phyloP scores from a whole-genome alignment of 2,329 filamentous ascomycete genomes.

The Emmonsia crescens region DNA sequence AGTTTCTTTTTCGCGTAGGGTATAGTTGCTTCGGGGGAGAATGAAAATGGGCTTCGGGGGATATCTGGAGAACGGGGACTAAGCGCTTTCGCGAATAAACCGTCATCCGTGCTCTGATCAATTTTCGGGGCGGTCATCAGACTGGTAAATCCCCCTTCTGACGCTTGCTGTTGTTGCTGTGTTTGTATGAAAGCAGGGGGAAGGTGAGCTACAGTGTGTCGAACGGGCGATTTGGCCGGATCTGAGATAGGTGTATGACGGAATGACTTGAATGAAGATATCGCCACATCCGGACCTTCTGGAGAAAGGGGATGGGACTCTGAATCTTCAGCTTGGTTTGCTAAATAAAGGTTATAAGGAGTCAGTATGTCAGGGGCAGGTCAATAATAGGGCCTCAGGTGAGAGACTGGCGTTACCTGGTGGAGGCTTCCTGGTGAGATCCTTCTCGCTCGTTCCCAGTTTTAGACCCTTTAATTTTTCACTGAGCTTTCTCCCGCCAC shows the following conservation, averaged over 20 bases:
- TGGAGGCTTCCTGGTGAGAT: slow-evolving; percentile 43
- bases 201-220: slow-evolving; percentile 21
- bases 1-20: slow-evolving; percentile 14
- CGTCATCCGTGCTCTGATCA: slow-evolving; percentile 47
- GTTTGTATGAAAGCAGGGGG: slow-evolving; percentile 30
- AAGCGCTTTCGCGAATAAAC: slow-evolving; percentile 76
- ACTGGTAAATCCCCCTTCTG: neutral
- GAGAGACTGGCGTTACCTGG: slow-evolving; percentile 38
- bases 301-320: slow-evolving; percentile 47
- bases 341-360: slow-evolving; percentile 8
- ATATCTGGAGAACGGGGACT: slow-evolving; percentile 80
- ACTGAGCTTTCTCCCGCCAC: slow-evolving; percentile 57
- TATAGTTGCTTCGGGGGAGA: slow-evolving; percentile 35
- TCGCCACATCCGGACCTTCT: slow-evolving; percentile 51
- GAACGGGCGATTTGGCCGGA: neutral
- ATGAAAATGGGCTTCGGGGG: slow-evolving; percentile 68
- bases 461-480: slow-evolving; percentile 74
- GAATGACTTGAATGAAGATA: slow-evolving; percentile 52
- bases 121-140: slow-evolving; percentile 4
- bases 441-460: slow-evolving; percentile 60
- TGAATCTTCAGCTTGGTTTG: slow-evolving; percentile 22
- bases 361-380: neutral
- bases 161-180: slow-evolving; percentile 18
- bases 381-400: neutral
- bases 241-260: slow-evolving; percentile 32